Percentiles rank a stretch among this genome's conserved stretches.
Evolutionary conservation across 805 yeast genomes (phyloP).

Genomic region (Phaffomyces thermotolerans): DNA sequence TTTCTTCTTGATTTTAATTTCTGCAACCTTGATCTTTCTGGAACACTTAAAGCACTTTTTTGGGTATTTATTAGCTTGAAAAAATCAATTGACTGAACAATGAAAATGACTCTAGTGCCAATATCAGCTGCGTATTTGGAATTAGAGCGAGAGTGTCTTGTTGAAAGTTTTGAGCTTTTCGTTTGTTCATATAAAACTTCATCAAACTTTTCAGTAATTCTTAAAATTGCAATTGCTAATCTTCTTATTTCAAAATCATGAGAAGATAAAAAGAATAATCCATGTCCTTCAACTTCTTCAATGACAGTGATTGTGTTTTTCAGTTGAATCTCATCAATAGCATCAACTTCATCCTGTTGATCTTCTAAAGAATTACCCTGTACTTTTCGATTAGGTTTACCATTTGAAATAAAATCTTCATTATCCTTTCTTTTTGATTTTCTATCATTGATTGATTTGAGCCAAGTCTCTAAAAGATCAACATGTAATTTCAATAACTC

Average conservation of each 20-base stretch:
- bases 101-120: slow-evolving; percentile 69
- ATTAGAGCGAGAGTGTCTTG: slow-evolving; percentile 44
- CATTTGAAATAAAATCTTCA: slow-evolving; percentile 10
- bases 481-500: slow-evolving; percentile 66
- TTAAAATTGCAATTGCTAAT: slow-evolving; percentile 66
- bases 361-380: background rate
- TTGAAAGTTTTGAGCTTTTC: slow-evolving; percentile 15
- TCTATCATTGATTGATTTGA: slow-evolving; percentile 47
- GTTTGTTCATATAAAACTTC: slow-evolving; percentile 60
- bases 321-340: slow-evolving; percentile 64
- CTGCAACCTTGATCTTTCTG: slow-evolving; percentile 67
- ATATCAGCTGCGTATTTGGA: slow-evolving; percentile 70
- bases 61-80: slow-evolving; percentile 48
- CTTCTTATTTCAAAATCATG: slow-evolving; percentile 73
- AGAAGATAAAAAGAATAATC: slow-evolving; percentile 82
- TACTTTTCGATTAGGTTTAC: slow-evolving; percentile 1
- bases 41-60: slow-evolving; percentile 48
- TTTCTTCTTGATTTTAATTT: slow-evolving; percentile 60
- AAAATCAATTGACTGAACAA: slow-evolving; percentile 65
- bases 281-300: slow-evolving; percentile 95
- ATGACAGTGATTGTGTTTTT: slow-evolving; percentile 76
- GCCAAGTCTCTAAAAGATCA: slow-evolving; percentile 78
- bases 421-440: slow-evolving; percentile 11
- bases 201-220: slow-evolving; percentile 82
- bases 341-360: slow-evolving; percentile 20